phyloP scores from a whole-genome alignment of 163 green algal genomes.

The Chlamydomonas reinhardtii region DNA sequence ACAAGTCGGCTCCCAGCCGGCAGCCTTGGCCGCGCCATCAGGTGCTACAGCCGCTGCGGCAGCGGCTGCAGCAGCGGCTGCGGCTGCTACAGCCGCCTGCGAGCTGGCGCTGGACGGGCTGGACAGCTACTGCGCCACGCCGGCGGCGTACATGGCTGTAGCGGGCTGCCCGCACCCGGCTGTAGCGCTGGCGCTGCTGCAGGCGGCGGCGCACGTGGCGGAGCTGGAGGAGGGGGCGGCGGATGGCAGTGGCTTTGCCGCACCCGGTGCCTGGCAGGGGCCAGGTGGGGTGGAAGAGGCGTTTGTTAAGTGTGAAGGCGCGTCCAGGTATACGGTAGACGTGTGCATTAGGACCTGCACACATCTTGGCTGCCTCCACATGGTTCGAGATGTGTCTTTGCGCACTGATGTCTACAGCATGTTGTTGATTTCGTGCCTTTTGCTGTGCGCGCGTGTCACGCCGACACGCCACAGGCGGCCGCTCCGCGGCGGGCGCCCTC shows the following conservation, averaged over 20 bases:
- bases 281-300: too few relatives aligned
- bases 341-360: too few relatives aligned
- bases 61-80: neutral
- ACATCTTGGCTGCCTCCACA: too few relatives aligned
- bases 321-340: too few relatives aligned
- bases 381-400: too few relatives aligned
- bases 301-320: too few relatives aligned
- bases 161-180: constrained; percentile 32
- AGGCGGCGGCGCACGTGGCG: constrained; percentile 31
- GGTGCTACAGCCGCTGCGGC: neutral
- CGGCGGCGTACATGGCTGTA: constrained; percentile 18
- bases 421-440: too few relatives aligned
- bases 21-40: fast-evolving
- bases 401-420: too few relatives aligned
- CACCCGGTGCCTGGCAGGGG: too few relatives aligned
- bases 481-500: neutral
- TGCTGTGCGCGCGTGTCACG: too few relatives aligned
- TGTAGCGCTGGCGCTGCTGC: constrained; percentile 32
- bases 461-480: too few relatives aligned
- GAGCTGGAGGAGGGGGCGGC: neutral
- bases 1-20: neutral
- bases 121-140: constrained; percentile 28
- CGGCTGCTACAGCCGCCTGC: constrained; percentile 7
- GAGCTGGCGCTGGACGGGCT: neutral
- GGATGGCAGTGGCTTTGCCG: neutral